Evolutionary conservation across 257 asterid species (phyloP).

Genomic region (Cynanchum wilfordii): DNA sequence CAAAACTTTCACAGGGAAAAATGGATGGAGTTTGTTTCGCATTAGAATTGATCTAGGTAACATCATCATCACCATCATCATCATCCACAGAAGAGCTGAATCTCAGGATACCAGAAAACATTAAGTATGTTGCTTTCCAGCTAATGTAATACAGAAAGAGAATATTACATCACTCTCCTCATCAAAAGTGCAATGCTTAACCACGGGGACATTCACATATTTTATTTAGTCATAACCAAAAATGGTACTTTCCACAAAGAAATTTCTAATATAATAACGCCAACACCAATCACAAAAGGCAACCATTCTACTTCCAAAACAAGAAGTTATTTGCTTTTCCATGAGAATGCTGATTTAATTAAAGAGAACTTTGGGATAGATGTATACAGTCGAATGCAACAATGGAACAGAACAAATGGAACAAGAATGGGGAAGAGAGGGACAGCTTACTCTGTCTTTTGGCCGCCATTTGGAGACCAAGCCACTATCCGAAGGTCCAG

Average conservation of each 20-base stretch:
- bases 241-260: not conserved
- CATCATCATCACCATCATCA: not conserved
- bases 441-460: conserved; percentile 65
- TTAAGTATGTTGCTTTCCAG: not conserved
- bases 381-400: not conserved
- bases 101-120: not conserved
- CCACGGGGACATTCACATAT: not conserved
- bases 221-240: not conserved
- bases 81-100: not conserved
- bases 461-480: conserved; percentile 96
- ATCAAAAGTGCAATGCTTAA: not conserved
- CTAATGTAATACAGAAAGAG: not conserved
- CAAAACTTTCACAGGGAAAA: not conserved
- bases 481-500: conserved; percentile 88
- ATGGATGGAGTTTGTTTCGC: not conserved
- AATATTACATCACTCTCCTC: not conserved
- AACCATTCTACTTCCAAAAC: not conserved
- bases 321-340: not conserved
- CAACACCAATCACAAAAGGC: not conserved
- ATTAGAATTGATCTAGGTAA: not conserved
- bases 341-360: not conserved
- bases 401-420: not conserved
- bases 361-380: not conserved
- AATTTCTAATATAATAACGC: not conserved
- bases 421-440: not conserved